Base-by-base conservation (phyloP, 352 stramenopile species). In the Phytophthora pluvialis region DNA sequence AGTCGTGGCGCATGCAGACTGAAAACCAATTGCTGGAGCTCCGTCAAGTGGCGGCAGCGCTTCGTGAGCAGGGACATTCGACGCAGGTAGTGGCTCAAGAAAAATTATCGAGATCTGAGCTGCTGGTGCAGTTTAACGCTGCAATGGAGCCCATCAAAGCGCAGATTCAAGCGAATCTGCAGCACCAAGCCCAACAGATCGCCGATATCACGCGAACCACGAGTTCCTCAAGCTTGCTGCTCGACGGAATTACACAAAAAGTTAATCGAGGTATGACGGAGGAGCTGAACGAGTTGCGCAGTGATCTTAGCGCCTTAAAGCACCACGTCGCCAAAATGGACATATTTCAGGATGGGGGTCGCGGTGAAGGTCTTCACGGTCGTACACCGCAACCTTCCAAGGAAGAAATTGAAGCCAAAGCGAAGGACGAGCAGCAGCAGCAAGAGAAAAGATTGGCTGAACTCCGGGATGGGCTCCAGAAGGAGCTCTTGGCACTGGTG, bases 1-100 rank as follows among this genome's bases (percentile, higher is more conserved):
- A 93, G 56, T 88, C 85, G 16, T 95, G 87, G 83, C 81, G 85
- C 16, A 89, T 94, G 75, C 85, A 93, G 50, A 82, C 85, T 1
- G 85, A 95, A 35, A 94, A 93, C 54, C 81, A 94, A 26, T 54
- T 93, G 29, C 68, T 94, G 15, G 87, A 94, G 57, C 52, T 95
- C 32, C 81, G 84, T 4, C 83, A 93, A 58, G 72, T 93, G 55
- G 75, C 91, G 15, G 84, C 81, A 6, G 73, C 87, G 26, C 54
- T 93, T 15, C 80, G 84, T 31, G 87, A 93, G 39, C 84, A 95
- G 38, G 69, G 71, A 16, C 93, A 91, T 60, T 72, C 72, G 7
- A 73, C 88, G 3, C 84, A 95, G 21, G 64, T 73, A 5, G 55
- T 78, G 21, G 67, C 86, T 5, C 83, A 95, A 39, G 86, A 95